Conservation (phyloP, 192 early-diverging fungal species). For the Haplosporangium gracile region DNA sequence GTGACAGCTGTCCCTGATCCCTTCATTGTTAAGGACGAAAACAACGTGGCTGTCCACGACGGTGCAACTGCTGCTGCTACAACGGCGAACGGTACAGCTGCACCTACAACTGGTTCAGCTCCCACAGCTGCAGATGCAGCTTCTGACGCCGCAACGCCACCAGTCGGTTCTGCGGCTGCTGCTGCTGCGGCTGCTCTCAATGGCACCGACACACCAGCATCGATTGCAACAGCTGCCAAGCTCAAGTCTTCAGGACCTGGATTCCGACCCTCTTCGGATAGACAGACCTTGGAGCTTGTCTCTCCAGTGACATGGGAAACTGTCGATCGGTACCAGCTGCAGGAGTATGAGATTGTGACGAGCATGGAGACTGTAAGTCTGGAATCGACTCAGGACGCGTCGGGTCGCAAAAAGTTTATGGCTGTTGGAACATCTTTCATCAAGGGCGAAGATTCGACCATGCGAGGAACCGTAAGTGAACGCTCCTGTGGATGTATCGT, state of each 20-base stretch:
- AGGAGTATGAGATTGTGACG: slow-evolving; percentile 87
- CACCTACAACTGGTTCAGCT: background rate
- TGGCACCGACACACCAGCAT: background rate
- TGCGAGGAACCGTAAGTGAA: slow-evolving; percentile 81
- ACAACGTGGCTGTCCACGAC: slow-evolving; percentile 63
- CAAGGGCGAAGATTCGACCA: slow-evolving; percentile 91
- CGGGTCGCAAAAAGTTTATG: slow-evolving; percentile 88
- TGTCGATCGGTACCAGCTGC: slow-evolving; percentile 82
- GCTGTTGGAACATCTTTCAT: slow-evolving; percentile 90
- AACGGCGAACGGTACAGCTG: background rate
- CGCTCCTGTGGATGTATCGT: background rate
- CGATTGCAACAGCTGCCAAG: slow-evolving; percentile 23
- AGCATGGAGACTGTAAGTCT: slow-evolving; percentile 83
- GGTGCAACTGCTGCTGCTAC: background rate
- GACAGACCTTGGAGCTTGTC: slow-evolving; percentile 85
- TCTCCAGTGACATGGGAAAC: slow-evolving; percentile 97
- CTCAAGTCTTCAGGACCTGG: slow-evolving; percentile 31
- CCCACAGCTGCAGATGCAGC: background rate
- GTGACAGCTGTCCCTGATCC: slow-evolving; percentile 74
- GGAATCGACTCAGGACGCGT: slow-evolving; percentile 85
- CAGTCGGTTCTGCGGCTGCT: background rate
- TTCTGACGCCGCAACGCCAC: background rate
- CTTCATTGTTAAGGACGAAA: slow-evolving; percentile 82
- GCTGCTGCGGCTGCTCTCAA: background rate
- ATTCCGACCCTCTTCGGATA: slow-evolving; percentile 73